A percentile compares a stretch with the other conserved stretches of the same genome.
Evolutionary conservation across 2,329 filamentous ascomycete species (phyloP).

Genomic region (Paecilomyces dactylethromorphus): DNA sequence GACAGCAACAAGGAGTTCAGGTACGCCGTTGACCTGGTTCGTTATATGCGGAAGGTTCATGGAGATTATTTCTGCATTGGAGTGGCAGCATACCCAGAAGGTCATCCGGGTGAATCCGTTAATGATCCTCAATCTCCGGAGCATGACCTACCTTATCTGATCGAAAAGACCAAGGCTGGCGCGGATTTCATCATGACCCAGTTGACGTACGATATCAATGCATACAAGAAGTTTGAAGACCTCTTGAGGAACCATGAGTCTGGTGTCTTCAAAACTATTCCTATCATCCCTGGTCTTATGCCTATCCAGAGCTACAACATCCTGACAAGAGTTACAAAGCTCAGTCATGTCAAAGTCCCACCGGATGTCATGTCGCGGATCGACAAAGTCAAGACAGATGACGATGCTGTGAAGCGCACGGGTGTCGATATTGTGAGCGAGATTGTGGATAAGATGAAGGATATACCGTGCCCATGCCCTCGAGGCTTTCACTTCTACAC

Average conservation of each 20-base stretch:
- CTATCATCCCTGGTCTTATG: constrained; percentile 93
- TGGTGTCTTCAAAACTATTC: constrained; percentile 75
- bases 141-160: constrained; percentile 74
- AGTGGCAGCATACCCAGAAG: constrained; percentile 91
- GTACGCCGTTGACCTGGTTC: constrained; percentile 83
- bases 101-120: constrained; percentile 84
- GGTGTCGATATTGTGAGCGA: constrained; percentile 66
- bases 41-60: constrained; percentile 77
- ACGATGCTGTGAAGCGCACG: constrained; percentile 42
- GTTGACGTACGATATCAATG: constrained; percentile 84
- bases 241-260: constrained; percentile 72
- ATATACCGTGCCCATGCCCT: constrained; percentile 53
- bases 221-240: constrained; percentile 74
- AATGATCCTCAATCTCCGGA: constrained; percentile 65
- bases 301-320: constrained; percentile 97
- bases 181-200: constrained; percentile 99
- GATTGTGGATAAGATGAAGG: constrained; percentile 71
- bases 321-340: constrained; percentile 85
- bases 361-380: constrained; percentile 59
- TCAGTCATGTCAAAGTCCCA: constrained; percentile 83
- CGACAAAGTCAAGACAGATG: constrained; percentile 40
- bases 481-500: constrained; percentile 97
- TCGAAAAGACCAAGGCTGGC: constrained; percentile 85
- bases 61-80: constrained; percentile 96
- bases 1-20: constrained; percentile 72